Percentiles rank a stretch among this genome's conserved stretches.
These are phyloP conservation scores for Zygosaccharomyces siamensis DNA, from an alignment of 805 yeast genomes.

Conservation along the genomic window DNA sequence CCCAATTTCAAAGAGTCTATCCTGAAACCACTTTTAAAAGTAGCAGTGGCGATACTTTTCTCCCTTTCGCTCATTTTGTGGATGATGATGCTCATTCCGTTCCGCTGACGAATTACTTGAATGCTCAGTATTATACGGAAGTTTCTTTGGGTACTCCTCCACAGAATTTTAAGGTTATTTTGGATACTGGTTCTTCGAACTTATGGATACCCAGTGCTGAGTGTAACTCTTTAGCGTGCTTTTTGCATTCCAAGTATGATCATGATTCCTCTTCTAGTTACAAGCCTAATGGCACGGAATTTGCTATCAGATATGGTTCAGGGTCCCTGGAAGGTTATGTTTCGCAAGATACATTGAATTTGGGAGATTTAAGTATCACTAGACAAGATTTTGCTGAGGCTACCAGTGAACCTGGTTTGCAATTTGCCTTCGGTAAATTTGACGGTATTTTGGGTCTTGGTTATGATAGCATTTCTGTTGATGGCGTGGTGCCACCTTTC, in stretches of 20 bases:
- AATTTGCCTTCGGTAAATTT: constrained; percentile 97
- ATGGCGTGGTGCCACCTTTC: constrained; percentile 87
- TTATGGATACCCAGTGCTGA: constrained; percentile 92
- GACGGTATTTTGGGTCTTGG: constrained; percentile 97
- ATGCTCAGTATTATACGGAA: constrained; percentile 95
- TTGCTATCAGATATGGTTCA: constrained; percentile 85
- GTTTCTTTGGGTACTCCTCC: constrained; percentile 89
- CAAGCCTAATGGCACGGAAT: constrained; percentile 79
- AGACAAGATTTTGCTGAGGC: constrained; percentile 96
- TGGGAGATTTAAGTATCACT: constrained; percentile 75
- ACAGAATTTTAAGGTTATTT: constrained; percentile 85
- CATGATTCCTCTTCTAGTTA: constrained; percentile 78
- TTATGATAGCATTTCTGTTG: constrained; percentile 84
- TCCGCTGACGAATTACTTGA: constrained; percentile 87
- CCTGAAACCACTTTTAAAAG: constrained; percentile 37
- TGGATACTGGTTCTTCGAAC: constrained; percentile 96
- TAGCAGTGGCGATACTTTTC: constrained; percentile 7
- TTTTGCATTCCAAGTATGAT: constrained; percentile 86
- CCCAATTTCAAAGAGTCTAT: constrained; percentile 43
- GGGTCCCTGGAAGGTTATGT: constrained; percentile 91
- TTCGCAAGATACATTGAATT: constrained; percentile 73
- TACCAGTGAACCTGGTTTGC: constrained; percentile 94
- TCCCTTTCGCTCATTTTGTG: constrained; percentile 1
- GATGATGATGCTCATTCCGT: constrained; percentile 38
- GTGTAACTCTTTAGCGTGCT: constrained; percentile 93